Evolutionary conservation across 345 rosid species (phyloP).

Genomic region (Camelina laxa): DNA sequence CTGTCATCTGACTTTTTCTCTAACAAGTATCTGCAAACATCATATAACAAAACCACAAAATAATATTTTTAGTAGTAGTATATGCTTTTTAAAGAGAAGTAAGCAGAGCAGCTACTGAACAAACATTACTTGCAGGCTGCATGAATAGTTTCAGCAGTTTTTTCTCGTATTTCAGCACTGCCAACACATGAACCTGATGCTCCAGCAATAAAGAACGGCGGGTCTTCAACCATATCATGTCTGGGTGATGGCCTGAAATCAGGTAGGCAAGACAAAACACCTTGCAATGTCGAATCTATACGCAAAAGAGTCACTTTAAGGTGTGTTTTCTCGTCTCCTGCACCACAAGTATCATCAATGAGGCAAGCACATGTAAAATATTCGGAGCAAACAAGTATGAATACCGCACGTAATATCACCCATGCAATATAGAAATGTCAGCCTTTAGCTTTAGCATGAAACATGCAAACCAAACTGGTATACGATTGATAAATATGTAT

Average conservation of each 20-base stretch:
- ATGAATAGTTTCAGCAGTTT: slow-evolving; percentile 81
- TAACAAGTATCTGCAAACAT: slow-evolving; percentile 68
- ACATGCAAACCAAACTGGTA: slow-evolving; percentile 14
- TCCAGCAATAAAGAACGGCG: slow-evolving; percentile 90
- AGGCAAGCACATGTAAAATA: slow-evolving; percentile 25
- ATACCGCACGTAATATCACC: slow-evolving; percentile 11
- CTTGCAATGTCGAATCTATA: slow-evolving; percentile 93
- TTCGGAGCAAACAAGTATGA: slow-evolving; percentile 30
- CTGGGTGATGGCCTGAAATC: slow-evolving; percentile 87
- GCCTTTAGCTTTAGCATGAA: slow-evolving; percentile 28
- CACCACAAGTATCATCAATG: slow-evolving; percentile 43
- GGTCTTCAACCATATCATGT: slow-evolving; percentile 63
- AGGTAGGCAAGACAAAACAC: slow-evolving; percentile 98
- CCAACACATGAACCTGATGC: slow-evolving; percentile 93
- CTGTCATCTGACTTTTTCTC: slow-evolving; percentile 98
- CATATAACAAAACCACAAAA: slow-evolving; percentile 26
- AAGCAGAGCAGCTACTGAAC: slow-evolving; percentile 33
- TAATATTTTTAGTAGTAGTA: slow-evolving; percentile 36
- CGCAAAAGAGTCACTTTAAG: slow-evolving; percentile 98
- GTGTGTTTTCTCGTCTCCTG: slow-evolving; percentile 98
- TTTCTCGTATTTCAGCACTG: slow-evolving; percentile 79
- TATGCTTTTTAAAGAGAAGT: slow-evolving; percentile 12
- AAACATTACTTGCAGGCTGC: slow-evolving; percentile 86
- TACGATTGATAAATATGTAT: background rate
- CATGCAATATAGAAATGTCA: slow-evolving; percentile 25